Evolutionary conservation across 2,329 filamentous ascomycete species (phyloP).

Genomic region (Fusarium sororula): DNA sequence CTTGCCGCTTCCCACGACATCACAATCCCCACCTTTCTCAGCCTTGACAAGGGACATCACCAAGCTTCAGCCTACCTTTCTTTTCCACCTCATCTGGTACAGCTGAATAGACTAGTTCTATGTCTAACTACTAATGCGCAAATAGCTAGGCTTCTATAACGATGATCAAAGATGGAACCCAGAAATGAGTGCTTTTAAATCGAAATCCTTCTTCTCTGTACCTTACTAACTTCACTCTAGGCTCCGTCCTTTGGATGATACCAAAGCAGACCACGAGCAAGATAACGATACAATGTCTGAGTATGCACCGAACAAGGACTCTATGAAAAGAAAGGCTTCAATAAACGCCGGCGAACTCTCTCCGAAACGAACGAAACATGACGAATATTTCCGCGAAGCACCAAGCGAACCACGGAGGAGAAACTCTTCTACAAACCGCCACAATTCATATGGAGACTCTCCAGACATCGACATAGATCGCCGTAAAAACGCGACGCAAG

Average conservation of each 20-base stretch:
- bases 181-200: conserved; percentile 33
- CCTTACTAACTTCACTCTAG: conserved; percentile 35
- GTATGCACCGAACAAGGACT: conserved; percentile 10
- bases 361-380: conserved; percentile 41
- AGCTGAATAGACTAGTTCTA: background rate
- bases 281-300: background rate
- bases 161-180: conserved; percentile 27
- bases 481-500: conserved; percentile 52
- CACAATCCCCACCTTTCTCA: conserved; percentile 41
- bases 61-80: background rate
- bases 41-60: conserved; percentile 40
- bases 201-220: background rate
- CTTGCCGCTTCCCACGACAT: conserved; percentile 17
- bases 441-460: conserved; percentile 12
- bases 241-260: conserved; percentile 21
- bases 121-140: background rate
- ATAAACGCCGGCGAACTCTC: conserved; percentile 28
- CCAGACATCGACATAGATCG: conserved; percentile 29
- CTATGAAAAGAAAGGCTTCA: conserved; percentile 46
- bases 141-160: background rate
- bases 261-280: background rate
- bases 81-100: background rate
- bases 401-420: conserved; percentile 20
- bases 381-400: conserved; percentile 29
- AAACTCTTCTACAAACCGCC: conserved; percentile 21